Percentiles rank a stretch among this genome's conserved stretches.
Evolutionary conservation across 805 yeast genomes (phyloP).

Genomic region (Torulaspora maleeae): DNA sequence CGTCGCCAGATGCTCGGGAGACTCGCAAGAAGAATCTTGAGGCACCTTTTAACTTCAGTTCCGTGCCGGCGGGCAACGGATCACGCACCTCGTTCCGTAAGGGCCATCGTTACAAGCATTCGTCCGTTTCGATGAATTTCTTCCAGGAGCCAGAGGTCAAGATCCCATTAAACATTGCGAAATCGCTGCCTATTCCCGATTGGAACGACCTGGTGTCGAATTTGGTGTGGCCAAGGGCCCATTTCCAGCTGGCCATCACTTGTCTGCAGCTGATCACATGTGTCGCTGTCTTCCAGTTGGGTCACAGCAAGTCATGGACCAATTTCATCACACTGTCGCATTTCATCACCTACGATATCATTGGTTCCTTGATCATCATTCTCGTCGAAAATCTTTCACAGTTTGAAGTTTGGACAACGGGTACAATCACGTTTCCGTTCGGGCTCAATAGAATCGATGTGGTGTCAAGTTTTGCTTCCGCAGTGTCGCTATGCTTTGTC

Average conservation of each 20-base stretch:
- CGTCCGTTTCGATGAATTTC: conserved; percentile 92
- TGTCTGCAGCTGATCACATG: conserved; percentile 52
- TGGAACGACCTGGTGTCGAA: conserved; percentile 57
- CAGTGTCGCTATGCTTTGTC: conserved; percentile 81
- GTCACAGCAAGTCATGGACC: conserved; percentile 52
- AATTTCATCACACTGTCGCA: conserved; percentile 78
- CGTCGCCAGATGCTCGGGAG: conserved; percentile 28
- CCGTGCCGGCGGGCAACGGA: conserved; percentile 14
- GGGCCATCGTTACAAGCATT: conserved; percentile 93
- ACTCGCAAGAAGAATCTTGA: conserved; percentile 20
- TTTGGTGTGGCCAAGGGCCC: conserved; percentile 51
- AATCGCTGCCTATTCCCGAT: conserved; percentile 44
- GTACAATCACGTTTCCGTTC: conserved; percentile 82
- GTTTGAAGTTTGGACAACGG: conserved; percentile 84
- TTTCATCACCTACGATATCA: conserved; percentile 77
- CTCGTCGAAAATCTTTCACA: conserved; percentile 79
- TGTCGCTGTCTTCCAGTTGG: conserved; percentile 51
- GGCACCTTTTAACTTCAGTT: conserved; percentile 29
- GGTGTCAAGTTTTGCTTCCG: conserved; percentile 77
- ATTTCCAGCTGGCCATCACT: conserved; percentile 55
- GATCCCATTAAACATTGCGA: conserved; percentile 75
- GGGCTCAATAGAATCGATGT: conserved; percentile 92
- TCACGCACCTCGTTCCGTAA: conserved; percentile 66
- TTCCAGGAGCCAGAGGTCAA: conserved; percentile 86
- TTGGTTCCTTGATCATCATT: conserved; percentile 66